Percentiles rank a stretch among this genome's conserved stretches.
phyloP scores from a whole-genome alignment of 768 basidiomycete species.

The Hypsizygus marmoreus region DNA sequence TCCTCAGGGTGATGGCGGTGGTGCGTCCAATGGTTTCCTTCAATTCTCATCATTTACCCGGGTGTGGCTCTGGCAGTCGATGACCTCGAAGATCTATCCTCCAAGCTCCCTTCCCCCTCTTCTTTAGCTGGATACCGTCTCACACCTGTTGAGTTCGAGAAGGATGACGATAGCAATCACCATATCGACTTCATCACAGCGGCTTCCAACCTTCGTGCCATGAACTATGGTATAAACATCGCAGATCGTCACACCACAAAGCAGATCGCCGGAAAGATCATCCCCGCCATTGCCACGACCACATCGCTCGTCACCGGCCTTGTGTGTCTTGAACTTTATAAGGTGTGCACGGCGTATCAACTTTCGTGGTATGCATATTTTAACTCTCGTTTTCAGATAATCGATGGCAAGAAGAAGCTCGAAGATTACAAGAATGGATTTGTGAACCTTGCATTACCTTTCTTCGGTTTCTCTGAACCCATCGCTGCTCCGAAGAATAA shows the following conservation, averaged over 20 bases:
- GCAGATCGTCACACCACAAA: constrained; percentile 94
- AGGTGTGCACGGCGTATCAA: constrained; percentile 49
- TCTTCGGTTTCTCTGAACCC: constrained; percentile 99
- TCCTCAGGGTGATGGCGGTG: constrained; percentile 49
- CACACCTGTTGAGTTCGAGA: constrained; percentile 95
- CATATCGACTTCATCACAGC: constrained; percentile 99
- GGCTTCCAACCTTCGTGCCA: constrained; percentile 93
- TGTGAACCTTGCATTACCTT: constrained; percentile 94
- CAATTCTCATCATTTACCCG: constrained; percentile 14
- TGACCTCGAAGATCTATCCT: constrained; percentile 56
- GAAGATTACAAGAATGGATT: constrained; percentile 99
- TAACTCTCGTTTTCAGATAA: constrained; percentile 57
- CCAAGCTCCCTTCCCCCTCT: constrained; percentile 83
- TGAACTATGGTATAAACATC: constrained; percentile 87
- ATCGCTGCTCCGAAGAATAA: constrained; percentile 88
- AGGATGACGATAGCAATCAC: constrained; percentile 96
- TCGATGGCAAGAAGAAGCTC: constrained; percentile 91
- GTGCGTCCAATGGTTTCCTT: constrained; percentile 27
- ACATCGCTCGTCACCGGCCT: constrained; percentile 95
- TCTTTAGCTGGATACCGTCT: constrained; percentile 96
- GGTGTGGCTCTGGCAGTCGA: too few relatives aligned
- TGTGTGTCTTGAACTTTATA: constrained; percentile 96
- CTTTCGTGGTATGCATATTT: not conserved
- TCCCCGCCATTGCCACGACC: constrained; percentile 98
- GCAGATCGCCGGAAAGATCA: constrained; percentile 98